Evolutionary conservation across 1,139 yeast species (phyloP), one percentile per base, ranked within the genome.

Genomic region (Candida tropicalis): DNA sequence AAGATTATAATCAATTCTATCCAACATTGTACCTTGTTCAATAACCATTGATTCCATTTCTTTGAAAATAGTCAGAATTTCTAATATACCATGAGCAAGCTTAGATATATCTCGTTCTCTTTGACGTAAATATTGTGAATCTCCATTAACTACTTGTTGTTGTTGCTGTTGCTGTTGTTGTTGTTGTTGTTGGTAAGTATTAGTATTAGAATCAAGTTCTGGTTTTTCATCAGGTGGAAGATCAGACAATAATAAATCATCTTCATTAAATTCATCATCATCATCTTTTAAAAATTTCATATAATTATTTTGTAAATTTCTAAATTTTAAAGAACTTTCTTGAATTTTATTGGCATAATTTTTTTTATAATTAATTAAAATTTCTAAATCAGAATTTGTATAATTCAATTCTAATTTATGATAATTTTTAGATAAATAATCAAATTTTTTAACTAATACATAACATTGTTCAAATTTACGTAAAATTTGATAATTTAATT

Each of bases 11-110:
- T 90, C 99, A 44, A 93, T 91, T 52, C 98, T 71, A 63, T 93
- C 99, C 46, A 93, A 73, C 37, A 93, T 75, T 0, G 97, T 89
- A 2, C 99, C 99, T 64, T 93, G 99, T 58, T 95, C 98, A 46
- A 93, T 87, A 39, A 93, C 90, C 75, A 95, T 75, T 25, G 82
- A 80, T 56, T 95, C 98, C 79, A 93, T 80, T 58, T 95, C 98
- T 60, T 87, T 86, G 68, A 93, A 93, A 42, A 95, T 93, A 2
- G 95, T 89, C 35, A 95, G 87, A 2, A 93, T 87, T 62, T 93
- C 99, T 26, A 93, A 70, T 35, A 93, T 95, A 36, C 97, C 97
- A 73, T 88, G 89, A 3, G 99, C 98, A 44, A 95, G 76, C 54
- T 85, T 86, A 23, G 87, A 85, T 39, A 95, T 93, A 58, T 93